Conservation (phyloP, 2,329 filamentous ascomycete genomes). For the Aspergillus nomiae region DNA sequence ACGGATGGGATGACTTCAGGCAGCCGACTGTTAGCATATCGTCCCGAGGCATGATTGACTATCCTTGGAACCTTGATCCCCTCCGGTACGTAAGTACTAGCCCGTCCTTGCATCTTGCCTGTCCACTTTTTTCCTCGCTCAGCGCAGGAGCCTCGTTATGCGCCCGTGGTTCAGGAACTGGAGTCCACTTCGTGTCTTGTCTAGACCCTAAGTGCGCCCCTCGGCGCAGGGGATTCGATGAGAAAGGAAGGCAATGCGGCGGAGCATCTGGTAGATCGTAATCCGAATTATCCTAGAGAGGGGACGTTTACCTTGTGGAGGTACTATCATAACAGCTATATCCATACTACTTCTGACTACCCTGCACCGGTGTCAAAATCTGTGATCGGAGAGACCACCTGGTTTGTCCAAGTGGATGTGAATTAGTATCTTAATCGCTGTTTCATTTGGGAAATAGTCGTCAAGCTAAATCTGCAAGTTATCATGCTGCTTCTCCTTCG, state of each 20-base stretch:
- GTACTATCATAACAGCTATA: neutral
- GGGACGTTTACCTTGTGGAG: neutral
- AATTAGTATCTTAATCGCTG: neutral
- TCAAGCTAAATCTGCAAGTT: neutral
- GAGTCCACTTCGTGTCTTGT: conserved; percentile 12
- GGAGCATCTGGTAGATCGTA: conserved; percentile 12
- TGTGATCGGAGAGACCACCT: neutral
- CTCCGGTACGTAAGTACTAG: neutral
- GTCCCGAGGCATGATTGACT: neutral
- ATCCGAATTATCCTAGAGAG: neutral
- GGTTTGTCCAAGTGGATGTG: neutral
- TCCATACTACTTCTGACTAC: neutral
- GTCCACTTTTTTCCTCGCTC: neutral
- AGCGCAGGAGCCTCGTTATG: conserved; percentile 5
- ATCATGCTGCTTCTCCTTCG: neutral
- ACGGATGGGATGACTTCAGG: neutral
- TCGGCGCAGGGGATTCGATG: neutral
- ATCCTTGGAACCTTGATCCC: neutral
- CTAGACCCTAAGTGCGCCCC: conserved; percentile 5
- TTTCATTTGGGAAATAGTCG: neutral
- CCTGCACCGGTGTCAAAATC: neutral
- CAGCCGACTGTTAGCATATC: too few relatives aligned
- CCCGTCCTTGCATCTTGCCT: neutral
- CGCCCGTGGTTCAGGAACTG: conserved; percentile 15
- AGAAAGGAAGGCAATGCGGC: conserved; percentile 8